Evolutionary conservation across 2,329 filamentous ascomycete genomes (phyloP).

Genomic region (Cadophora luteo-olivacea): DNA sequence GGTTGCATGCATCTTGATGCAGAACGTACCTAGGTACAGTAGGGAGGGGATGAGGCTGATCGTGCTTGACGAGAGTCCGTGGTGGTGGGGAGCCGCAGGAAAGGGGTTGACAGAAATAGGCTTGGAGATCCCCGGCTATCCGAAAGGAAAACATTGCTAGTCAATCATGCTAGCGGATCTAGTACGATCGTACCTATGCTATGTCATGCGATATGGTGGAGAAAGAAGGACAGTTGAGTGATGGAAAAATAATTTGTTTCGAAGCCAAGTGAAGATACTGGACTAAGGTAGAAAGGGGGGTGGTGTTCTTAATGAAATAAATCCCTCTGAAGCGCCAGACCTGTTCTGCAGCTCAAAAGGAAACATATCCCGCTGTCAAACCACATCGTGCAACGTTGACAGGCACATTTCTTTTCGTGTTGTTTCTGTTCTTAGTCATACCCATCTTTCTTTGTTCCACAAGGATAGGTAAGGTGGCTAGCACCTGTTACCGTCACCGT

Average conservation of each 20-base stretch:
- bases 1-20: not conserved
- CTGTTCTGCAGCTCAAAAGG: not conserved
- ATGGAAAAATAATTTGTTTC: not conserved
- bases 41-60: not conserved
- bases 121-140: conserved; percentile 7
- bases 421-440: not conserved
- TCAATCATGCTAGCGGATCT: not conserved
- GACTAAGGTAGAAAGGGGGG: not conserved
- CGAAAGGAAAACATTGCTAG: conserved; percentile 3
- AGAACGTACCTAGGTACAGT: not conserved
- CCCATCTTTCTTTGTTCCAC: not conserved
- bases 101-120: conserved; percentile 11
- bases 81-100: not conserved
- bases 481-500: not conserved
- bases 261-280: not conserved
- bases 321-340: not conserved
- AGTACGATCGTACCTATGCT: not conserved
- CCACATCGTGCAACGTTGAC: conserved; percentile 1
- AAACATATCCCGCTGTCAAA: conserved; percentile 2
- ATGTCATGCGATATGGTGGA: not conserved
- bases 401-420: not conserved
- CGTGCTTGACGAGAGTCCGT: not conserved
- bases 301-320: not conserved
- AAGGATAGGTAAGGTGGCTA: not conserved
- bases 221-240: not conserved